Percentiles rank a stretch among this genome's conserved stretches.
These are phyloP conservation scores for Lactifluus volemus DNA, from an alignment of 768 basidiomycete genomes.

Conservation along the genomic window DNA sequence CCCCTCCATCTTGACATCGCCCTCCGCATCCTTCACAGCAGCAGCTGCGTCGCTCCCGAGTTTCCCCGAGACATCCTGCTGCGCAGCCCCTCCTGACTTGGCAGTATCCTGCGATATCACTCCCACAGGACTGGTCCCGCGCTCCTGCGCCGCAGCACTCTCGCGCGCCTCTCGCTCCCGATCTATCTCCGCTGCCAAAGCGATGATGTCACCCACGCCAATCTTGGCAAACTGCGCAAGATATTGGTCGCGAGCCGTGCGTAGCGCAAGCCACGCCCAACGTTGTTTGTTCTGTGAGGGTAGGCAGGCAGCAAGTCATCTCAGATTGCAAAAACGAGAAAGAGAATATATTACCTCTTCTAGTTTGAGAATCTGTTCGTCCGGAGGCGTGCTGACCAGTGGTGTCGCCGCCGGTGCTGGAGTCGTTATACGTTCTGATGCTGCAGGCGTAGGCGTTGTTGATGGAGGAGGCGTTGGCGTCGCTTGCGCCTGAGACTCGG, in stretches of 20 bases:
- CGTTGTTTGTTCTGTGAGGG: slow-evolving; percentile 66
- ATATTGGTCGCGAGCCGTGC: slow-evolving; percentile 63
- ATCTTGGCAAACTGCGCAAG: slow-evolving; percentile 77
- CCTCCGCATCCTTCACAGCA: slow-evolving; percentile 18
- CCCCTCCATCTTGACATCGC: slow-evolving; percentile 26
- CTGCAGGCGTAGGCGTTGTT: background rate
- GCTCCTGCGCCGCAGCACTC: slow-evolving; percentile 25
- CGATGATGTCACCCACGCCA: slow-evolving; percentile 59
- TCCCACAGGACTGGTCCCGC: slow-evolving; percentile 19
- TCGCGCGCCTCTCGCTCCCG: slow-evolving; percentile 29
- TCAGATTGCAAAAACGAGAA: background rate
- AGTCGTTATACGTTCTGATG: background rate
- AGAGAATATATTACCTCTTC: slow-evolving; percentile 44
- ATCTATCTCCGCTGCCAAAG: slow-evolving; percentile 28
- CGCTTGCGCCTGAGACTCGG: slow-evolving; percentile 28
- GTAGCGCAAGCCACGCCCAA: slow-evolving; percentile 74
- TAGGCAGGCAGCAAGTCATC: background rate
- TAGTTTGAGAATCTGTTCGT: slow-evolving; percentile 45
- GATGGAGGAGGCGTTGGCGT: slow-evolving; percentile 5
- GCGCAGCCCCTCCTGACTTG: background rate
- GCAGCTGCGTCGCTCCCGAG: slow-evolving; percentile 6
- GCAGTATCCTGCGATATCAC: slow-evolving; percentile 7
- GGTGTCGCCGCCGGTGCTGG: background rate
- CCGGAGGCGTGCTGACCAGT: slow-evolving; percentile 26
- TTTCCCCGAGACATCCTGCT: slow-evolving; percentile 1